Evolutionary conservation across 139 green algal species (phyloP).

Genomic region (Desmodesmus armatus): DNA sequence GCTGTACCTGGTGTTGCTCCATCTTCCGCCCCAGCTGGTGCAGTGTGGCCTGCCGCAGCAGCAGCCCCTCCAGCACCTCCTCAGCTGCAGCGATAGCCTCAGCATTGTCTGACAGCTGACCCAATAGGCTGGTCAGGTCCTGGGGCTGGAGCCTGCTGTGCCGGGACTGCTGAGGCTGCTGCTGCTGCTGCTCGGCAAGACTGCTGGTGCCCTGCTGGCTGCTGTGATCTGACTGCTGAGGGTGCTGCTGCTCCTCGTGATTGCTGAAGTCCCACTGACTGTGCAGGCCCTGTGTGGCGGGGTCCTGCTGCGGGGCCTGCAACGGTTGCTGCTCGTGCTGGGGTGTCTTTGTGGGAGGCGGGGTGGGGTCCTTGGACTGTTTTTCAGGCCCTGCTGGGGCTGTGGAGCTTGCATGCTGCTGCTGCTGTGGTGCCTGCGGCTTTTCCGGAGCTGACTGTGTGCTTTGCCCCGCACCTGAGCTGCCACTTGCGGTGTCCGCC

Average conservation of each 20-base stretch:
- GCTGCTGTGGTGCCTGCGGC: neutral
- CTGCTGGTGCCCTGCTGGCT: neutral
- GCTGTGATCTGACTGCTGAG: neutral
- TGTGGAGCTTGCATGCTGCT: neutral
- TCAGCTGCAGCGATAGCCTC: conserved; percentile 24
- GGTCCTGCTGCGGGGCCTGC: neutral
- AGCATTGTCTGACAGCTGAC: conserved; percentile 6
- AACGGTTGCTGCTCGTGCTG: neutral
- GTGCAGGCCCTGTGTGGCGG: neutral
- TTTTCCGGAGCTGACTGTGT: neutral
- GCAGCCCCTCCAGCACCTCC: conserved; percentile 74
- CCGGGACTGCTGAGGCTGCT: neutral
- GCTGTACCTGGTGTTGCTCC: conserved; percentile 78
- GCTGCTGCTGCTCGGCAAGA: neutral
- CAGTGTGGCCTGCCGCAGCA: conserved; percentile 60
- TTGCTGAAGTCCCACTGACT: neutral
- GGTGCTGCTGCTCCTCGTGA: neutral
- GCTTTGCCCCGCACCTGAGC: too few relatives aligned
- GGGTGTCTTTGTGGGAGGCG: neutral
- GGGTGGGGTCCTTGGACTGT: neutral
- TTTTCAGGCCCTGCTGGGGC: neutral
- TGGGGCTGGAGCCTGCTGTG: neutral
- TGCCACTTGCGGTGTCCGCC: too few relatives aligned
- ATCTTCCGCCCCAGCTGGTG: conserved; percentile 62
- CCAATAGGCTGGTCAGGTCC: too few relatives aligned